Evolutionary conservation across 2,329 filamentous ascomycete genomes (phyloP).

Genomic region (Colletotrichum sp.): DNA sequence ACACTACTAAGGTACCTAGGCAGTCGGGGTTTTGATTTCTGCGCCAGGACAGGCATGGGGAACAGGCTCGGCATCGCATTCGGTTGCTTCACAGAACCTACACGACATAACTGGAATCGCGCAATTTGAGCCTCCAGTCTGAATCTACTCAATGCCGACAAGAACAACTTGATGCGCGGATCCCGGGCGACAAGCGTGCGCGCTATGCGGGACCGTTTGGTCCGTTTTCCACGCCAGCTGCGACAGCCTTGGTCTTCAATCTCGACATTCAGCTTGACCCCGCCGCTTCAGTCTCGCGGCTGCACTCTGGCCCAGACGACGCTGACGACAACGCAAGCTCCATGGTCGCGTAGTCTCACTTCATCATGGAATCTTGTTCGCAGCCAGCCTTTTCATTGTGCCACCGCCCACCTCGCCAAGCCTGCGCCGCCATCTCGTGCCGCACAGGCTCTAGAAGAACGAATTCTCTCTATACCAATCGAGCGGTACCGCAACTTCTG

Average conservation of each 20-base stretch:
- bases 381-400: neutral
- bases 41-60: neutral
- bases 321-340: neutral
- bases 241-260: neutral
- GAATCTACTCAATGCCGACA: slow-evolving; percentile 8
- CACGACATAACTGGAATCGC: neutral
- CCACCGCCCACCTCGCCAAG: neutral
- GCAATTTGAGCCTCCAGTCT: neutral
- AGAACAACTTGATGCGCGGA: slow-evolving; percentile 17
- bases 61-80: neutral
- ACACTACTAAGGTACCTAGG: too few relatives aligned
- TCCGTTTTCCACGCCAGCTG: slow-evolving; percentile 5
- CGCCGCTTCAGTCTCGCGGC: neutral
- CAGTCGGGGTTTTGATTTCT: neutral
- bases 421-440: slow-evolving; percentile 24
- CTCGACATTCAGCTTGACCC: neutral
- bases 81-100: neutral
- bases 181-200: slow-evolving; percentile 8
- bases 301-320: neutral
- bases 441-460: slow-evolving; percentile 51
- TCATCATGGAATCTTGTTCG: neutral
- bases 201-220: slow-evolving; percentile 5
- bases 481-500: slow-evolving; percentile 93
- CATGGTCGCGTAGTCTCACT: neutral
- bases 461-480: slow-evolving; percentile 78